phyloP scores from a whole-genome alignment of 148 eudicot genomes.

The Camellia sinensis region DNA sequence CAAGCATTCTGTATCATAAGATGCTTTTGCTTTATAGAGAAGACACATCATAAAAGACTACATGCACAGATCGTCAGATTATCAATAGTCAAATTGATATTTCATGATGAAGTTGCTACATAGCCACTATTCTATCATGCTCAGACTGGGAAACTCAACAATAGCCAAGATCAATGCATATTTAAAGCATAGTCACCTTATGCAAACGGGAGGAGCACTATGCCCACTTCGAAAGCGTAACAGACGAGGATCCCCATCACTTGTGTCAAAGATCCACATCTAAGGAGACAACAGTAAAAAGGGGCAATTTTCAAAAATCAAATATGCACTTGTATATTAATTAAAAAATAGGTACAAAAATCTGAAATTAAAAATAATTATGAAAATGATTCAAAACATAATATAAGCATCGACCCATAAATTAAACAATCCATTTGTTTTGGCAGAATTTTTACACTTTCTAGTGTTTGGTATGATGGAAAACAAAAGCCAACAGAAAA shows the following conservation, averaged over 20 bases:
- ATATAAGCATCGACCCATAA: not conserved
- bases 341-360: not conserved
- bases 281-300: slow-evolving; percentile 22
- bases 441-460: no score
- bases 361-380: not conserved
- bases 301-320: not conserved
- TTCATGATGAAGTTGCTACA: not conserved
- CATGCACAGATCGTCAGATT: not conserved
- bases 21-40: not conserved
- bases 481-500: no score
- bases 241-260: slow-evolving; percentile 92
- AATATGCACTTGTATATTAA: not conserved
- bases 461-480: no score
- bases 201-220: slow-evolving; percentile 96
- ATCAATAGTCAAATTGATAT: not conserved
- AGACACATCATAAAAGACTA: not conserved
- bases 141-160: not conserved
- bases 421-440: no score
- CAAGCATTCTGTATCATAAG: not conserved
- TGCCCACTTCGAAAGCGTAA: slow-evolving; percentile 95
- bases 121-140: not conserved
- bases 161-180: not conserved
- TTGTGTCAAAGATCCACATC: slow-evolving; percentile 98
- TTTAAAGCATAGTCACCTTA: slow-evolving; percentile 44
- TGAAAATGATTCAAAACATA: not conserved